A percentile compares a stretch with the other conserved stretches of the same genome.
phyloP scores from a whole-genome alignment of 2,329 filamentous ascomycete species.

The Trichoderma breve region DNA sequence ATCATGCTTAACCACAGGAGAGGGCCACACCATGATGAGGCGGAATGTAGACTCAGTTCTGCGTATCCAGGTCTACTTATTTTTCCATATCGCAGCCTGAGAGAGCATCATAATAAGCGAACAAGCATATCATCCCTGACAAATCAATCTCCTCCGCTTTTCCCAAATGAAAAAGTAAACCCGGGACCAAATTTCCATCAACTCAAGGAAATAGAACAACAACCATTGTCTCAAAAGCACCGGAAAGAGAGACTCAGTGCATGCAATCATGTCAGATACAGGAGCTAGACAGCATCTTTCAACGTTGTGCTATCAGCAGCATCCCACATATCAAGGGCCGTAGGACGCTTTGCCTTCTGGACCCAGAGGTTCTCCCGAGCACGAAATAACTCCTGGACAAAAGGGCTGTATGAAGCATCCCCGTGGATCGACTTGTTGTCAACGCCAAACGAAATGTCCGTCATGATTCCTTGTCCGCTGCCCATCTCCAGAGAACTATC shows the following conservation, averaged over 20 bases:
- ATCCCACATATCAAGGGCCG: constrained; percentile 32
- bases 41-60: background rate
- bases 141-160: background rate
- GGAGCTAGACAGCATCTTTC: background rate
- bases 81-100: background rate
- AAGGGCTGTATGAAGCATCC: constrained; percentile 22
- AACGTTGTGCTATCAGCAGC: background rate
- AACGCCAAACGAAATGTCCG: background rate
- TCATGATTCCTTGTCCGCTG: background rate
- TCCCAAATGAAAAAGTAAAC: background rate
- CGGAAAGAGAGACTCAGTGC: background rate
- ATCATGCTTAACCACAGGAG: background rate
- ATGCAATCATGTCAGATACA: background rate
- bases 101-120: background rate
- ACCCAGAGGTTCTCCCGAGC: constrained; percentile 25
- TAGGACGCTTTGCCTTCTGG: constrained; percentile 23
- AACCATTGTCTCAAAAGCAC: background rate
- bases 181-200: background rate
- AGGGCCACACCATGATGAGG: background rate
- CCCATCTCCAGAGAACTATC: background rate
- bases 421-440: background rate
- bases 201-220: background rate
- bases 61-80: background rate
- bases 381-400: constrained; percentile 26
- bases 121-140: background rate